These are phyloP conservation scores for Salix caprea DNA, from an alignment of 345 rosid genomes.

Conservation along the genomic window DNA sequence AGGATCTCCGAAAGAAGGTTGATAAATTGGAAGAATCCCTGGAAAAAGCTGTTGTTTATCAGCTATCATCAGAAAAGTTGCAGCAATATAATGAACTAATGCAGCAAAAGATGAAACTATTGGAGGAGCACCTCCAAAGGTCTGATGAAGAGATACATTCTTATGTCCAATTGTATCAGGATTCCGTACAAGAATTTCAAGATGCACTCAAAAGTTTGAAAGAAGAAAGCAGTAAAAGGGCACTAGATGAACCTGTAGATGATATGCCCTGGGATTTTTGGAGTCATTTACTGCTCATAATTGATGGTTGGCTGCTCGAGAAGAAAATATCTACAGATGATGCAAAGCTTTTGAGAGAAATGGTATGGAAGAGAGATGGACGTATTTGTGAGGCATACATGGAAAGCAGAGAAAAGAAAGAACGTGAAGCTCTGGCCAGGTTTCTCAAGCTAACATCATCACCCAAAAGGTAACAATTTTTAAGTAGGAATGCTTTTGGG, in stretches of 20 bases:
- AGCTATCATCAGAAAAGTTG: conserved; percentile 64
- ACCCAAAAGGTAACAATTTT: conserved; percentile 49
- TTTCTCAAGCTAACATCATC: conserved; percentile 62
- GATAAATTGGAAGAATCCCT: conserved; percentile 75
- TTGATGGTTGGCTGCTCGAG: conserved; percentile 97
- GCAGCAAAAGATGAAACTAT: conserved; percentile 74
- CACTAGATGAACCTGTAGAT: conserved; percentile 58
- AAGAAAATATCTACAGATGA: conserved; percentile 59
- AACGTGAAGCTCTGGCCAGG: conserved; percentile 51
- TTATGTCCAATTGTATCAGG: conserved; percentile 71
- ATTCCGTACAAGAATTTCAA: conserved; percentile 78
- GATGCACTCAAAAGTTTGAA: conserved; percentile 70
- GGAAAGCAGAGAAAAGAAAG: conserved; percentile 61
- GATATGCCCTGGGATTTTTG: conserved; percentile 89
- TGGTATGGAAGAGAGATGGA: conserved; percentile 79
- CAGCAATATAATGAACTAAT: conserved; percentile 76
- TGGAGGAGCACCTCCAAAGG: conserved; percentile 76
- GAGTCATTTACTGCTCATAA: conserved; percentile 71
- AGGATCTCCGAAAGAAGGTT: conserved; percentile 70
- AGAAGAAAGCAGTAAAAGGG: conserved; percentile 69
- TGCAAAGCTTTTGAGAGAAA: conserved; percentile 69
- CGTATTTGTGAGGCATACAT: conserved; percentile 54
- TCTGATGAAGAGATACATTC: conserved; percentile 87
- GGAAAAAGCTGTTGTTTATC: conserved; percentile 68
- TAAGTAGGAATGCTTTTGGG: too few species aligned